Percentiles rank a stretch among this genome's conserved stretches.
phyloP scores from a whole-genome alignment of 164 flowering plant genomes.

The Berberis thunbergii region DNA sequence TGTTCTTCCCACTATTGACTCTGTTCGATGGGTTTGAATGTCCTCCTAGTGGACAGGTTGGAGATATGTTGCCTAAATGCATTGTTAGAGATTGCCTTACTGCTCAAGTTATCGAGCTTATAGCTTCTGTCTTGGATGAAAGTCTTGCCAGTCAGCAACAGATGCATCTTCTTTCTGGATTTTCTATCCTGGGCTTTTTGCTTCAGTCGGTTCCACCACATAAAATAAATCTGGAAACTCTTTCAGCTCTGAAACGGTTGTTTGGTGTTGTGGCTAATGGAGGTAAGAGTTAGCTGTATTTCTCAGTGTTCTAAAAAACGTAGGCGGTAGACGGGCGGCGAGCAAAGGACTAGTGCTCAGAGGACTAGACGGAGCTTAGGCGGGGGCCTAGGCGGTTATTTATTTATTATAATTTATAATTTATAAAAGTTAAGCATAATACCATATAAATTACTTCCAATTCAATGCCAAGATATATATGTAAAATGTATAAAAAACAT shows the following conservation, averaged over 20 bases:
- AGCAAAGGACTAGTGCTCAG: no score
- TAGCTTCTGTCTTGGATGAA: slow-evolving; percentile 84
- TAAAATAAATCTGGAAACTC: slow-evolving; percentile 81
- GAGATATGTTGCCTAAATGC: slow-evolving; percentile 33
- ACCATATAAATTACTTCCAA: no score
- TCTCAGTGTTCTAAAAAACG: neutral
- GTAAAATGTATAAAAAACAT: no score
- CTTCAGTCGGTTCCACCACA: slow-evolving; percentile 73
- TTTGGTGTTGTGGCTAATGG: slow-evolving; percentile 58
- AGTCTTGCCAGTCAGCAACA: slow-evolving; percentile 94
- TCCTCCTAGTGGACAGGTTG: slow-evolving; percentile 33
- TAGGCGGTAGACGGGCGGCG: no score
- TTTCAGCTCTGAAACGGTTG: slow-evolving; percentile 75
- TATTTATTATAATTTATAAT: no score
- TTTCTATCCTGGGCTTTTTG: slow-evolving; percentile 75
- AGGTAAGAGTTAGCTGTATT: slow-evolving; percentile 34
- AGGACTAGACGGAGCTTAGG: no score
- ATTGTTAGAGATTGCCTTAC: slow-evolving; percentile 60
- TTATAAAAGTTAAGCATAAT: no score
- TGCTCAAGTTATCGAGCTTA: slow-evolving; percentile 82
- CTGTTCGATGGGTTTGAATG: slow-evolving; percentile 53
- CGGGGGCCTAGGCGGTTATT: no score
- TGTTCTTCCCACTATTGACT: slow-evolving; percentile 88
- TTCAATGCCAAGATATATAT: no score
- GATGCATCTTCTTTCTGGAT: slow-evolving; percentile 93